A percentile compares a stretch with the other conserved stretches of the same genome.
Evolutionary conservation across 2,329 filamentous ascomycete species (phyloP).

Genomic region (Herpotrichia juniperi): DNA sequence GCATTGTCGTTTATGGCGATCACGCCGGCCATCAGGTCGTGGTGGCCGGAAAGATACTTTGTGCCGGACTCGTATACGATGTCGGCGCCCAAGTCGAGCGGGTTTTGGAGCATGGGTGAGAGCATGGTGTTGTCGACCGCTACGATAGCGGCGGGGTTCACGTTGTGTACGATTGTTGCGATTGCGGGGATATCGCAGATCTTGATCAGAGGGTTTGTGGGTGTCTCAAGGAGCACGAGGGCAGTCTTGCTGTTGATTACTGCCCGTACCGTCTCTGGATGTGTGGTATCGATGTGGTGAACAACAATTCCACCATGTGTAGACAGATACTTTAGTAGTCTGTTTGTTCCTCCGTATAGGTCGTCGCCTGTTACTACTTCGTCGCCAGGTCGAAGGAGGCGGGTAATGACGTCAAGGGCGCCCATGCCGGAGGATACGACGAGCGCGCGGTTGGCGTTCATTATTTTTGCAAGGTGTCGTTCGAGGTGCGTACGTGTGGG

Average conservation of each 20-base stretch:
- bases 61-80: conserved; percentile 98
- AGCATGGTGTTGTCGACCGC: conserved; percentile 99
- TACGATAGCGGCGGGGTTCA: conserved; percentile 79
- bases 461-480: conserved; percentile 97
- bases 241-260: conserved; percentile 81
- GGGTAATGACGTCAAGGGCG: conserved; percentile 93
- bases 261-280: conserved; percentile 70
- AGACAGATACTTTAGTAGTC: conserved; percentile 88
- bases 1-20: conserved; percentile 85
- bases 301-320: conserved; percentile 90
- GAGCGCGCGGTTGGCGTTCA: conserved; percentile 89
- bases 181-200: conserved; percentile 91
- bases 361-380: conserved; percentile 98
- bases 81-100: conserved; percentile 91
- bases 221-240: conserved; percentile 95
- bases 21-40: conserved; percentile 98
- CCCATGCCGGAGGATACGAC: conserved; percentile 98
- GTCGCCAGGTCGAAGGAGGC: conserved; percentile 87
- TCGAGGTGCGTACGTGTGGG: conserved; percentile 95
- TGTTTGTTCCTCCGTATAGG: conserved; percentile 93
- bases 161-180: conserved; percentile 74
- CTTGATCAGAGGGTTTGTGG: conserved; percentile 98
- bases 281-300: conserved; percentile 94
- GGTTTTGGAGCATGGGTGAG: conserved; percentile 91
- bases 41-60: conserved; percentile 96